Evolutionary conservation across 2,329 filamentous ascomycete genomes (phyloP).

Genomic region (Diaporthe sp.): DNA sequence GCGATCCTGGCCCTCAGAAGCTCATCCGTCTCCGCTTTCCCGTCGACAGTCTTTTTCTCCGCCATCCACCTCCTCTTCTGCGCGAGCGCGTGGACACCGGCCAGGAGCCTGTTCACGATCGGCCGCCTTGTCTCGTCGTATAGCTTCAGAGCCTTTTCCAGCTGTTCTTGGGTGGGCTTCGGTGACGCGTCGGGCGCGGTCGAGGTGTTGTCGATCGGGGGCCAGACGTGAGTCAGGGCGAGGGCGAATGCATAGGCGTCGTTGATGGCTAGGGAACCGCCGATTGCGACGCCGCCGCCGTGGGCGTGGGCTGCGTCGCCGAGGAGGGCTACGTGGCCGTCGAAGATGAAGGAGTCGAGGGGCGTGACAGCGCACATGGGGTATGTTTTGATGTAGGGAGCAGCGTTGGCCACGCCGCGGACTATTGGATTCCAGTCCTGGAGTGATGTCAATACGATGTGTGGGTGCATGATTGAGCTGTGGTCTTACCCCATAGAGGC

Average conservation of each 20-base stretch:
- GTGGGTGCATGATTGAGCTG: too few relatives aligned
- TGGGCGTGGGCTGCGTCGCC: conserved; percentile 55
- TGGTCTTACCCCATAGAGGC: conserved; percentile 42
- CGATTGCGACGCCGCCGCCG: conserved; percentile 53
- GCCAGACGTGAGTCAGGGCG: conserved; percentile 39
- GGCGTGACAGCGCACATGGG: conserved; percentile 50
- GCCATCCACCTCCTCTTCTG: conserved; percentile 32
- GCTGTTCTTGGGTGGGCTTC: not conserved
- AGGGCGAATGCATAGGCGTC: conserved; percentile 51
- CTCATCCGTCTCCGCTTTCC: conserved; percentile 50
- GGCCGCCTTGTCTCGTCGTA: conserved; percentile 51
- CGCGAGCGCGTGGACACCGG: conserved; percentile 48
- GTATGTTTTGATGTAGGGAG: conserved; percentile 48
- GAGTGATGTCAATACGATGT: not conserved
- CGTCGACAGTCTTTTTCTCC: not conserved
- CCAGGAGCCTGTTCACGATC: conserved; percentile 48
- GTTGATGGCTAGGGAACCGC: conserved; percentile 54
- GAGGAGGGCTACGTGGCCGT: conserved; percentile 47
- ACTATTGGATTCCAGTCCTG: conserved; percentile 52
- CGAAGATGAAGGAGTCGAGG: conserved; percentile 48
- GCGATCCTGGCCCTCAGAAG: conserved; percentile 51
- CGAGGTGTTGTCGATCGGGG: not conserved
- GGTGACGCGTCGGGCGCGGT: not conserved
- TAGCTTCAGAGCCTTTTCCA: conserved; percentile 43
- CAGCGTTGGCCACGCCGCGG: conserved; percentile 47